These are phyloP conservation scores for Panicum virgatum DNA, from an alignment of 202 grass and related monocot species.

Conservation along the genomic window DNA sequence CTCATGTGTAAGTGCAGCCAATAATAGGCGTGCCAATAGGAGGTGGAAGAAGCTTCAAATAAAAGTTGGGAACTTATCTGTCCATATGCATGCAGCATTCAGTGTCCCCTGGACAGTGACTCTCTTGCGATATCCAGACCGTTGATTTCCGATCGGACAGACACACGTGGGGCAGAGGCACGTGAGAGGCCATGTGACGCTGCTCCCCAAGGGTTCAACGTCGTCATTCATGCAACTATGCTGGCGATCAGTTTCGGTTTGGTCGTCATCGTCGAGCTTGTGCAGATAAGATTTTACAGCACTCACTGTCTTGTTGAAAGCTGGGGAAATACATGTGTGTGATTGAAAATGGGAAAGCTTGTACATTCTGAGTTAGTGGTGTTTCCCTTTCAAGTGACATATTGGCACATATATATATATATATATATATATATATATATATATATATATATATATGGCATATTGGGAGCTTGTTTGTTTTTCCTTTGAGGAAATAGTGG, in stretches of 20 bases:
- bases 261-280: neutral
- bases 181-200: conserved; percentile 48
- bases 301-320: conserved; percentile 22
- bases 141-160: neutral
- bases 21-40: conserved; percentile 40
- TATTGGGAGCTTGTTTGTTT: neutral
- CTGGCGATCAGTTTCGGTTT: conserved; percentile 34
- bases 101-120: neutral
- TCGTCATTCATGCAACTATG: conserved; percentile 9
- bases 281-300: conserved; percentile 42
- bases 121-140: neutral
- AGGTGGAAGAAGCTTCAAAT: conserved; percentile 16
- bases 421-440: no score
- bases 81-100: neutral
- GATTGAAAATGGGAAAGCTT: no score
- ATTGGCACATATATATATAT: conserved; percentile 26
- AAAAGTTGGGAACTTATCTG: neutral
- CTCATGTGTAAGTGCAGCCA: conserved; percentile 31
- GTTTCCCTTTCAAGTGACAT: conserved; percentile 2
- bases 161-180: neutral
- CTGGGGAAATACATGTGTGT: neutral
- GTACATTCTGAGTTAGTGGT: neutral
- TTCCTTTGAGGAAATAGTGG: no score
- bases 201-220: conserved; percentile 7
- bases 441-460: neutral